Conservation (phyloP, 2,329 filamentous ascomycete genomes). For the Neofusicoccum parvum region DNA sequence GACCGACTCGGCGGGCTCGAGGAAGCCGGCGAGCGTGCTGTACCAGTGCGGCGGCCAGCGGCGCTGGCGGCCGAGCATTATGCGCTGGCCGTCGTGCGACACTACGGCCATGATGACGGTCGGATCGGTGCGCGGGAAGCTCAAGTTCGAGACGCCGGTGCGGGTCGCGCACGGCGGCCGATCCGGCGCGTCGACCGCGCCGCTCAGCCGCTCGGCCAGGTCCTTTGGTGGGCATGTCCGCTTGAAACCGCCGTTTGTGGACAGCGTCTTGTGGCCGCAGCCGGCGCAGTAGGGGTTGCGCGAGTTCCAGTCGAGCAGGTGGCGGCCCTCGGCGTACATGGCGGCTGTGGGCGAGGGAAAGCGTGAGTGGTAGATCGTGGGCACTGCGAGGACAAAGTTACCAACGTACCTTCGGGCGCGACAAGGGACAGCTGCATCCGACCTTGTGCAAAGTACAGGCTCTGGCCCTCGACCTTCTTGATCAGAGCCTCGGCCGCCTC, state of each 20-base stretch:
- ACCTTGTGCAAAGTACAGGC: constrained; percentile 67
- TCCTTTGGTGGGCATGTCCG: constrained; percentile 76
- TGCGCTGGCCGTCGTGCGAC: constrained; percentile 72
- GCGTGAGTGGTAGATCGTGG: constrained; percentile 22
- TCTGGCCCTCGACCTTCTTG: constrained; percentile 60
- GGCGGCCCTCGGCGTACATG: constrained; percentile 85
- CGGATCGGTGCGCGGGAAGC: constrained; percentile 89
- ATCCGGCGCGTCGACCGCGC: constrained; percentile 45
- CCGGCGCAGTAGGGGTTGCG: constrained; percentile 90
- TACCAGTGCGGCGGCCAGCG: constrained; percentile 86
- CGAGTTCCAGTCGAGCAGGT: constrained; percentile 90
- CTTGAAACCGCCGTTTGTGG: constrained; percentile 78
- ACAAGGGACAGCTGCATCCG: constrained; percentile 64
- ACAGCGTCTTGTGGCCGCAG: constrained; percentile 81
- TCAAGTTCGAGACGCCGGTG: constrained; percentile 83
- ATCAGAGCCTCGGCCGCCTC: constrained; percentile 65
- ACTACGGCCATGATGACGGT: constrained; percentile 95
- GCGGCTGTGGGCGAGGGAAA: constrained; percentile 61
- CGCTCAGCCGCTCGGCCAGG: constrained; percentile 48
- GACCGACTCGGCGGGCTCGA: constrained; percentile 54
- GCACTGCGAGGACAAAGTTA: constrained; percentile 13
- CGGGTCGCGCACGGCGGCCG: constrained; percentile 78
- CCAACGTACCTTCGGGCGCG: constrained; percentile 60
- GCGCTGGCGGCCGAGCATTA: constrained; percentile 83
- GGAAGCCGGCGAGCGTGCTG: constrained; percentile 70